Evolutionary conservation across 2,329 filamentous ascomycete species (phyloP), one percentile per base, ranked within the genome.

Genomic region (Scytalidium sp.): DNA sequence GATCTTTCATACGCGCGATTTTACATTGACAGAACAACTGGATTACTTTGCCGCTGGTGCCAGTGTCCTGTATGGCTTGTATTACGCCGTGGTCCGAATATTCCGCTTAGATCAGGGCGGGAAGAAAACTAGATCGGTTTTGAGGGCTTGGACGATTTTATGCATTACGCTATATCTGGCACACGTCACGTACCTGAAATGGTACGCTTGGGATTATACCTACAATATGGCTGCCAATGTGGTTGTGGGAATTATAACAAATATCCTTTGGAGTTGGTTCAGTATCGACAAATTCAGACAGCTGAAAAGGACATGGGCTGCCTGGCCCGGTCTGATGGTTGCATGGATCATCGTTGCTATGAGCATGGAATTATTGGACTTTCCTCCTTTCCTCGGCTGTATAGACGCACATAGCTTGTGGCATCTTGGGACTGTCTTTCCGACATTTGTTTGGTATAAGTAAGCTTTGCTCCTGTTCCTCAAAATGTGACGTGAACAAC

Each of bases 201-300:
- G 90, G 59, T 89, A 92, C 75, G 75, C 78, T 17, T 99, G 94
- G 88, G 88, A 97, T 69, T 99, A 99, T 67, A 88, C 87, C 4
- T 99, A 99, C 73, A 99, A 99, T 67, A 97, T 99, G 91, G 84
- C 87, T 1, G 94, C 92, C 46, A 99, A 97, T 63, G 88, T 99
- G 19, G 83, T 80, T 3, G 81, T 88, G 10, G 94, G 94, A 3
- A 75, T 91, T 39, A 68, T 92, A 3, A 86, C 91, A 64, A 96
- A 97, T 62, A 46, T 85, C 3, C 71, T 97, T 50, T 97, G 94
- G 94, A 88, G 79, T 41, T 87, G 81, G 68, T 97, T 96, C 70
- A 92, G 88, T 65, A 81, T 88, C 59, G 73, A 74, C 56, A 80
- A 85, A 59, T 97, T 93, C 70, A 75, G 78, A 56, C 83, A 83